Base-by-base conservation (phyloP, 2,329 filamentous ascomycete genomes). In the Calonectria honghensis region DNA sequence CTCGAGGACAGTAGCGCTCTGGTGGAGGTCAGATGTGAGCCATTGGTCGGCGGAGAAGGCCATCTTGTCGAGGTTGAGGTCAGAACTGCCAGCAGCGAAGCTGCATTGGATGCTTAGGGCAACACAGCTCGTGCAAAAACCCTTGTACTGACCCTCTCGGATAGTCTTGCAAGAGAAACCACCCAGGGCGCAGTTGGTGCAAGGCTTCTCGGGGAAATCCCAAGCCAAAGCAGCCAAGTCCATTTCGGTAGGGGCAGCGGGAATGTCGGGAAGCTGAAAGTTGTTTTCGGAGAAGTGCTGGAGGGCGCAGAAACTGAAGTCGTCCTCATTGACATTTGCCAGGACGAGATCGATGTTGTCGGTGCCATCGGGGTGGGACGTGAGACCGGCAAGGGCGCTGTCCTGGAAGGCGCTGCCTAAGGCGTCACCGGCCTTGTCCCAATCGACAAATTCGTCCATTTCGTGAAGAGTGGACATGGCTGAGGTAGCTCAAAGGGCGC, bases 361-460 rank as follows among this genome's bases (percentile, higher is more conserved):
- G 32, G 72, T 73, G 72, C 77, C 77, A n/a, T 77, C 77, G 20
- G 81, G 75, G 70, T 85, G 82, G 61, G 81, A 73, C 64, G 80
- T 81, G 75, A 84, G 83, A 77, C 86, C 84, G 75, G 85, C 83
- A 50, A 84, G 81, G 64, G 81, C 77, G 41, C 82, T 76, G 39
- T 84, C 77, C 73, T 84, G 81, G 74, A 83, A 81, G 75, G 80
- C 78, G 74, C 82, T 79, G 69, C 81, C 84, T 72, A 84, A 80
- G 51, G 83, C 82, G 52, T 86, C 84, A 59, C 85, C 88, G 65
- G 87, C 86, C 73, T 88, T 84, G 78, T 92, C 90, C 90, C 91
- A 93, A 81, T 92, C 87, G 82, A 94, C 90, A 81, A 93, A 92
- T 75, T 93, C 89, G 70, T 93, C 91, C 86, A 90, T 86, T 69